A percentile compares a stretch with the other conserved stretches of the same genome.
Conservation (phyloP, 345 rosid species). For the Citrus sinensis region DVS_A1.0 CM039163.1:9407501-9408000, state of each 20-base stretch:
- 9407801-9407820: neutral
- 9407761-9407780: neutral
- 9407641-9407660: neutral
- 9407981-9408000: neutral
- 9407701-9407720: neutral
- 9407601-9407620: neutral
- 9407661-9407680: neutral
- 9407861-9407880: constrained; percentile 55
- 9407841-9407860: neutral
- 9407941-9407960: constrained; percentile 38
- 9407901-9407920: constrained; percentile 97
- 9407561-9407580: neutral
- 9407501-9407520: neutral
- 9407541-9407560: neutral
- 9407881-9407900: constrained; percentile 85
- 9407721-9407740: neutral
- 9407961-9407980: neutral
- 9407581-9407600: neutral
- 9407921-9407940: constrained; percentile 96
- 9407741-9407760: neutral
- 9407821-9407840: neutral
- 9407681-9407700: neutral
- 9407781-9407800: neutral
- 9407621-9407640: neutral
- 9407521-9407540: neutral